phyloP scores from a whole-genome alignment of 1,139 yeast species.

The Geotrichum fermentans region DNA sequence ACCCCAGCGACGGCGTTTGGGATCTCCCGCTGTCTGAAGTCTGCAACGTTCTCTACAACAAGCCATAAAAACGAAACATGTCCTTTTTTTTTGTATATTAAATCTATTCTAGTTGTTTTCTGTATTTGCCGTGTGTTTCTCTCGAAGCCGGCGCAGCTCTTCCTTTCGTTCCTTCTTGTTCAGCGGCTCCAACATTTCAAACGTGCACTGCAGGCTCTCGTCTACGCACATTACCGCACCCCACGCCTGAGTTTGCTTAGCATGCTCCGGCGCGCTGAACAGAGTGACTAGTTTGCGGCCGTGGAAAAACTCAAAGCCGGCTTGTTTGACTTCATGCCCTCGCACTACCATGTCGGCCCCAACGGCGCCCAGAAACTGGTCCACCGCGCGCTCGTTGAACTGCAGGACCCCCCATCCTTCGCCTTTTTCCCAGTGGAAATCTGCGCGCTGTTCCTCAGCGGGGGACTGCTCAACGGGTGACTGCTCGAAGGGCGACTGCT shows the following conservation, averaged over 20 bases:
- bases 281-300: slow-evolving; percentile 93
- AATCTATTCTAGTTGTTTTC: neutral
- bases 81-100: slow-evolving; percentile 39
- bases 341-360: slow-evolving; percentile 98
- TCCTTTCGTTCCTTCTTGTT: slow-evolving; percentile 91
- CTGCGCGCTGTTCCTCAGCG: no score
- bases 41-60: slow-evolving; percentile 57
- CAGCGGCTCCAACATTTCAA: slow-evolving; percentile 96
- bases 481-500: no score
- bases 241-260: no score
- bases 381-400: slow-evolving; percentile 87
- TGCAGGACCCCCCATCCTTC: slow-evolving; percentile 97
- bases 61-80: neutral
- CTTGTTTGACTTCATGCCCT: slow-evolving; percentile 98
- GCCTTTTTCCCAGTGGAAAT: slow-evolving; percentile 96
- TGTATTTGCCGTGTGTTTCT: neutral
- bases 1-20: slow-evolving; percentile 75
- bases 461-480: no score
- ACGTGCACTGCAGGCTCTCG: slow-evolving; percentile 89
- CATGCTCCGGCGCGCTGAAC: no score
- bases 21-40: slow-evolving; percentile 74
- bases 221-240: slow-evolving; percentile 99
- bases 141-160: no score
- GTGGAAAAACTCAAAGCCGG: slow-evolving; percentile 94
- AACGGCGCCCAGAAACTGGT: slow-evolving; percentile 85